Evolutionary conservation across 164 flowering plant genomes (phyloP).

Genomic region (Aristolochia fimbriata): DNA sequence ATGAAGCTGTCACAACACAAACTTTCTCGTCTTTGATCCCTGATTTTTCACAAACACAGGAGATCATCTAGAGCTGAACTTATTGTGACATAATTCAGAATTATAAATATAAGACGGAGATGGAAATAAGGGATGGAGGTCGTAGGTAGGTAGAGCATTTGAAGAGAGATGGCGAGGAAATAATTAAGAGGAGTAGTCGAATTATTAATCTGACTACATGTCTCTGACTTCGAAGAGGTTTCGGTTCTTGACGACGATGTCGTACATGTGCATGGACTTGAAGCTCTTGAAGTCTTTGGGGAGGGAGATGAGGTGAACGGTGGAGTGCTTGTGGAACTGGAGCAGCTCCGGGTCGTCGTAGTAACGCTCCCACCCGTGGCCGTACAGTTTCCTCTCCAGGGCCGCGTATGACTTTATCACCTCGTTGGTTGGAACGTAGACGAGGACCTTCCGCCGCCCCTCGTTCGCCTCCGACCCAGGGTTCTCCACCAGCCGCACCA

Average conservation of each 20-base stretch:
- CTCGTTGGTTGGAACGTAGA: conserved; percentile 45
- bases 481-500: conserved; percentile 55
- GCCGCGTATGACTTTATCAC: conserved; percentile 49
- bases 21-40: too few species aligned
- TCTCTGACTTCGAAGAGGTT: conserved; percentile 73
- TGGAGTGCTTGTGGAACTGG: conserved; percentile 72
- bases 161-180: too few species aligned
- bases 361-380: conserved; percentile 86
- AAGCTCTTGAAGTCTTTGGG: conserved; percentile 66
- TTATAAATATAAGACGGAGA: too few species aligned
- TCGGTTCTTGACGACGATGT: conserved; percentile 75
- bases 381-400: conserved; percentile 41
- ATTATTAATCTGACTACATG: too few species aligned
- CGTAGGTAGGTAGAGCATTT: too few species aligned
- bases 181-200: too few species aligned
- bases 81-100: too few species aligned
- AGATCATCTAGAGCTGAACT: too few species aligned
- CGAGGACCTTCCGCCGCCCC: conserved; percentile 47
- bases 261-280: conserved; percentile 83
- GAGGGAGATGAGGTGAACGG: conserved; percentile 83
- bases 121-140: too few species aligned
- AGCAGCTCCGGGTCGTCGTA: conserved; percentile 70
- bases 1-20: too few species aligned
- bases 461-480: conserved; percentile 33
- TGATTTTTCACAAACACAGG: too few species aligned